Evolutionary conservation across 768 basidiomycete genomes (phyloP).

Genomic region (Asterophora lycoperdoides): DNA sequence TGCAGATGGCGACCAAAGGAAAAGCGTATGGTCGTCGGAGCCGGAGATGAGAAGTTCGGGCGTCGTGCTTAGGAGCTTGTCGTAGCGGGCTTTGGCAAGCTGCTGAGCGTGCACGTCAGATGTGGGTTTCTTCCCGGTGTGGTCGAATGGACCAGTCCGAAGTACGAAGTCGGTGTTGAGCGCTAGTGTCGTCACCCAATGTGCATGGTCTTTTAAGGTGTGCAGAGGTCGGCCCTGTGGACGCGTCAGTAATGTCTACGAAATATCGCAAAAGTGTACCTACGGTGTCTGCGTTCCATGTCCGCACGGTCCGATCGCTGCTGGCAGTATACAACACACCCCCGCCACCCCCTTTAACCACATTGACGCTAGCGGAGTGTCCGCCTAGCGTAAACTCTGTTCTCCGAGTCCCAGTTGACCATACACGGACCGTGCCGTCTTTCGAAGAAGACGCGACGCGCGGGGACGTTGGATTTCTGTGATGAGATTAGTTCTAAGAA

Average conservation of each 20-base stretch:
- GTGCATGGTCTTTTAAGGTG: slow-evolving; percentile 90
- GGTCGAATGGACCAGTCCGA: slow-evolving; percentile 93
- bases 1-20: slow-evolving; percentile 77
- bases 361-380: slow-evolving; percentile 91
- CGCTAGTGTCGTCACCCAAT: slow-evolving; percentile 97
- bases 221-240: slow-evolving; percentile 78
- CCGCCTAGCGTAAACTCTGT: slow-evolving; percentile 86
- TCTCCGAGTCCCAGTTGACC: slow-evolving; percentile 70
- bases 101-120: slow-evolving; percentile 83
- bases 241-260: not conserved
- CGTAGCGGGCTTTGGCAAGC: slow-evolving; percentile 75
- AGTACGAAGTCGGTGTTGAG: slow-evolving; percentile 94
- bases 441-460: slow-evolving; percentile 94
- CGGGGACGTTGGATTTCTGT: slow-evolving; percentile 71
- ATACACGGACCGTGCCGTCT: slow-evolving; percentile 93
- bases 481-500: not conserved
- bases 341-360: slow-evolving; percentile 94
- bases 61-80: slow-evolving; percentile 52
- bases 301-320: slow-evolving; percentile 88
- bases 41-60: slow-evolving; percentile 91
- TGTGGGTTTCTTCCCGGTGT: slow-evolving; percentile 70
- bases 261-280: slow-evolving; percentile 18
- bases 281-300: slow-evolving; percentile 86
- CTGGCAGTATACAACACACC: slow-evolving; percentile 93
- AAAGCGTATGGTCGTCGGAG: slow-evolving; percentile 96